phyloP scores from a whole-genome alignment of 208 protist species.

The Spongospora subterranea region DNA sequence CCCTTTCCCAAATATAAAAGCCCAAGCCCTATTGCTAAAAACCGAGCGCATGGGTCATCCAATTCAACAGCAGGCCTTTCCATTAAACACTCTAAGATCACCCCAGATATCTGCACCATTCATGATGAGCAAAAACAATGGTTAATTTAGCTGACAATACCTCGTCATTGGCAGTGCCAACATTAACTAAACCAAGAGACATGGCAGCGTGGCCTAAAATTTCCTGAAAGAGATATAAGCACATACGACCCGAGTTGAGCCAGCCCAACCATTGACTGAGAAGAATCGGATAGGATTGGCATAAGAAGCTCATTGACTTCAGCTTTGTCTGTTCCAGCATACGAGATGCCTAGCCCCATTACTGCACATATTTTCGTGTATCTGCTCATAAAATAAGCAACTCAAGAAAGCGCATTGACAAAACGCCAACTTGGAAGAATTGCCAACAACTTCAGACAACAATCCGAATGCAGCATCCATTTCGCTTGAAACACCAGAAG shows the following conservation, averaged over 20 bases:
- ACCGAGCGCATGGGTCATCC: slow-evolving; percentile 55
- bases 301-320: slow-evolving; percentile 92
- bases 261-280: slow-evolving; percentile 88
- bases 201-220: slow-evolving; percentile 4
- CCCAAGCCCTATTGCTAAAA: slow-evolving; percentile 64
- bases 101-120: slow-evolving; percentile 59
- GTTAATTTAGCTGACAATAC: slow-evolving; percentile 74
- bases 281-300: slow-evolving; percentile 87
- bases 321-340: slow-evolving; percentile 88
- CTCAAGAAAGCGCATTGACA: background rate
- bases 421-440: slow-evolving; percentile 16
- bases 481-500: slow-evolving; percentile 63
- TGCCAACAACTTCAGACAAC: slow-evolving; percentile 40
- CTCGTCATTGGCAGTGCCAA: slow-evolving; percentile 92
- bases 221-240: background rate
- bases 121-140: background rate
- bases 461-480: slow-evolving; percentile 62
- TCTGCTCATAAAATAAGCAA: slow-evolving; percentile 9
- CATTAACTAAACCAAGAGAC: slow-evolving; percentile 91
- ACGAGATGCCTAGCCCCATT: slow-evolving; percentile 92
- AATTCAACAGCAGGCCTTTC: background rate
- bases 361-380: slow-evolving; percentile 62
- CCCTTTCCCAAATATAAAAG: slow-evolving; percentile 64
- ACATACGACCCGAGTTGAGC: slow-evolving; percentile 48
- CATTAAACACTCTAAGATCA: slow-evolving; percentile 59